phyloP scores from a whole-genome alignment of 371 early-diverging fungal species.

The Mucor sp. region DNA sequence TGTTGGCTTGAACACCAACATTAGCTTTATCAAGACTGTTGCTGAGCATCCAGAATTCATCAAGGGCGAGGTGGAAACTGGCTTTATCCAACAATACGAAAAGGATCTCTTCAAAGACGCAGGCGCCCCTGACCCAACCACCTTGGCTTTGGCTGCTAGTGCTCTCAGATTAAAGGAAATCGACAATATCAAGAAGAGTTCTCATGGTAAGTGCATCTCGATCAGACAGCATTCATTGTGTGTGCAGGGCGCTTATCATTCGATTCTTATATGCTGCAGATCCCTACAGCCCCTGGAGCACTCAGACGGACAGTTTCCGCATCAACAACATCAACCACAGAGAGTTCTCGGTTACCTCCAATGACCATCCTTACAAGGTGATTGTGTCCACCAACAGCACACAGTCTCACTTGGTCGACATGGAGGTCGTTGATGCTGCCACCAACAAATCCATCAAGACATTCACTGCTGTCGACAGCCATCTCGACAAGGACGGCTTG shows the following conservation, averaged over 20 bases:
- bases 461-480: conserved; percentile 30
- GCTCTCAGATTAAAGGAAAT: conserved; percentile 60
- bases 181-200: conserved; percentile 30
- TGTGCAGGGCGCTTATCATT: neutral
- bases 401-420: conserved; percentile 29
- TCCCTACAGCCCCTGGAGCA: conserved; percentile 64
- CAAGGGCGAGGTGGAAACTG: conserved; percentile 91
- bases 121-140: conserved; percentile 50
- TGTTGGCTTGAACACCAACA: conserved; percentile 92
- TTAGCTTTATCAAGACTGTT: conserved; percentile 84
- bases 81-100: conserved; percentile 85
- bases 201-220: conserved; percentile 21
- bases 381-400: conserved; percentile 19
- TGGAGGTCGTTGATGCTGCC: conserved; percentile 27
- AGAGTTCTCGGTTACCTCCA: conserved; percentile 31
- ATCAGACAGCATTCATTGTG: neutral
- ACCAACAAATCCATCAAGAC: conserved; percentile 28
- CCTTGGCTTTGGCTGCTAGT: conserved; percentile 76
- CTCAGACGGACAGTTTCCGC: conserved; percentile 55
- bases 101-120: conserved; percentile 65
- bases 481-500: conserved; percentile 44
- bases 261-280: neutral
- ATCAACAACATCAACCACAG: conserved; percentile 55
- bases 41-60: conserved; percentile 84
- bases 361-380: conserved; percentile 34